Base-by-base conservation (phyloP, 768 basidiomycete species). In the Fibroporia radiculosa region DNA sequence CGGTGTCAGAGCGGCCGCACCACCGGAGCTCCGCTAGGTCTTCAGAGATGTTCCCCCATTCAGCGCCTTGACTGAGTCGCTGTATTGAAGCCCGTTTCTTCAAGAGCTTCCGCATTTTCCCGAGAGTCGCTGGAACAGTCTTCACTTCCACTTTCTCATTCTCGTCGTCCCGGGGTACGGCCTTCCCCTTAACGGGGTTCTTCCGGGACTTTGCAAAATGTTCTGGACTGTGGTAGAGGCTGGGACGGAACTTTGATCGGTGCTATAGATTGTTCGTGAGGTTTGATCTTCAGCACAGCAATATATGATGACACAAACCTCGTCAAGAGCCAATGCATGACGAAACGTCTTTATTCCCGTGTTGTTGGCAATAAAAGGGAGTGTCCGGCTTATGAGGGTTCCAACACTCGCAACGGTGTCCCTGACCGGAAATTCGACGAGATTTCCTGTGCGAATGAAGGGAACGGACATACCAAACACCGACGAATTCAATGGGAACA, bases 321-420 rank as follows among this genome's bases (percentile, higher is more conserved):
- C 87, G 49, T 90, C 85, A 29, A 91, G 73, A 10, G 87, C 67
- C 18, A 89, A 66, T 0, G 86, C 88, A 38, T 92, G 88, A 13
- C 88, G 70, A 61, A 90, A 88, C 3, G 71, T 74, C 65, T 71
- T 78, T 57, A 90, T 80, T 10, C 71, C 69, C 18, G 62, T 67
- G 55, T 87, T 84, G 14, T 73, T 69, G 35, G 68, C 68, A 0
- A 81, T 78, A 51, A 87, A 90, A 0, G 88, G 88, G 22, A 90
- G 64, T 1, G 67, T 72, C 7, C 73, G 68, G 2, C 71, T 66
- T 63, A 69, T 64, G n/a, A 90, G 45, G 1, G 83, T 52, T 0
- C 88, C 88, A 18, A 86, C 85, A 42, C 83, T 83, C 6, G 80
- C 68, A 3, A 91, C 86, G 0, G 87, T 91, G 47, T 91, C 87